phyloP scores from a whole-genome alignment of 352 stramenopile species.

The Phytophthora cactorum region DNA sequence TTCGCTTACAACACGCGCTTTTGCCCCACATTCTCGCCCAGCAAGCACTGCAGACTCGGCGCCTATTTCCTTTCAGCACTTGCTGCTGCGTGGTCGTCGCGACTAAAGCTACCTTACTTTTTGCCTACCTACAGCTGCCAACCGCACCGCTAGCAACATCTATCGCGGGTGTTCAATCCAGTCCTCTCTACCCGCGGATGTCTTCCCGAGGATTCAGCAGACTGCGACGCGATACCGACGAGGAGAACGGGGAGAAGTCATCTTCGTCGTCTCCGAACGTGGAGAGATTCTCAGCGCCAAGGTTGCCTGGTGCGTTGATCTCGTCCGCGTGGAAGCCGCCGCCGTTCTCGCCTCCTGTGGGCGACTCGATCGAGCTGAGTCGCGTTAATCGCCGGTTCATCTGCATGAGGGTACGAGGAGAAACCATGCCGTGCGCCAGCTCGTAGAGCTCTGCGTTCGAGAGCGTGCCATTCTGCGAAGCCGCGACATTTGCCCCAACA shows the following conservation, averaged over 20 bases:
- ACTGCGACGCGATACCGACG: conserved; percentile 40
- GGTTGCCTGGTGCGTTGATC: conserved; percentile 42
- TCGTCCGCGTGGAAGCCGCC: conserved; percentile 52
- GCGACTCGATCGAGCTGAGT: conserved; percentile 80
- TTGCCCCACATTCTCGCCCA: neutral
- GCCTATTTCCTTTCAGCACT: conserved; percentile 26
- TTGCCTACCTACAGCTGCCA: neutral
- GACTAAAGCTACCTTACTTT: conserved; percentile 14
- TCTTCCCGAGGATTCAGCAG: conserved; percentile 51
- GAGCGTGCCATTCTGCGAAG: conserved; percentile 37
- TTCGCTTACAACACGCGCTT: neutral
- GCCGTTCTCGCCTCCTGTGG: conserved; percentile 43
- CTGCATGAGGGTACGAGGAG: conserved; percentile 66
- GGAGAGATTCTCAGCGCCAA: conserved; percentile 37
- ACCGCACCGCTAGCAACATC: conserved; percentile 6
- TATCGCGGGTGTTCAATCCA: conserved; percentile 1
- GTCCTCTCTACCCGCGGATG: conserved; percentile 41
- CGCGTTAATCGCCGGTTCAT: conserved; percentile 72
- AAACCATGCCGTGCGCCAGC: conserved; percentile 79
- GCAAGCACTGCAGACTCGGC: conserved; percentile 16
- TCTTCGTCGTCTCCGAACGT: conserved; percentile 43
- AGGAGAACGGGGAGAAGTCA: conserved; percentile 40
- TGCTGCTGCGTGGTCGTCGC: neutral
- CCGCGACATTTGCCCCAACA: conserved; percentile 20
- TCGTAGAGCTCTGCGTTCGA: conserved; percentile 85